A percentile compares a stretch with the other conserved stretches of the same genome.
phyloP scores from a whole-genome alignment of 2,329 filamentous ascomycete genomes.

The Ilyonectria sp. region DNA sequence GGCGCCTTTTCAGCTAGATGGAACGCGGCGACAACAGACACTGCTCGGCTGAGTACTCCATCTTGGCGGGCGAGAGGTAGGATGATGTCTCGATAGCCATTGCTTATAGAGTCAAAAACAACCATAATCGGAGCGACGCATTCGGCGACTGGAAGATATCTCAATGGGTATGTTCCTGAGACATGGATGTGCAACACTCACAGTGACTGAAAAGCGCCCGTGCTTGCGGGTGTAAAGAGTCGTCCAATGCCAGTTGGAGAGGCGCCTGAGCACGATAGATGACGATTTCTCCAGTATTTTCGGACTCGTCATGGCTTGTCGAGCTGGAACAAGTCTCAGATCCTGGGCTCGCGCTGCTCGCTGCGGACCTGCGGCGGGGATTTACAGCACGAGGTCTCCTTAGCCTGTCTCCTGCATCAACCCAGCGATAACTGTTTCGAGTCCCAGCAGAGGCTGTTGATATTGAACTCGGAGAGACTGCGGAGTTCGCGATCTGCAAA shows the following conservation, averaged over 20 bases:
- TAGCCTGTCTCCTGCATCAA: constrained; percentile 27
- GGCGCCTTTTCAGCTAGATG: constrained; percentile 54
- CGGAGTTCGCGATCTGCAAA: background rate
- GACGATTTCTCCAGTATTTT: background rate
- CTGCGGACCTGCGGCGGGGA: background rate
- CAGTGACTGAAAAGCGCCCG: constrained; percentile 56
- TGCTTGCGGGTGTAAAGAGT: constrained; percentile 47
- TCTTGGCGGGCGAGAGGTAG: constrained; percentile 58
- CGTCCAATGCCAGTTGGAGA: constrained; percentile 43
- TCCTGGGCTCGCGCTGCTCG: background rate
- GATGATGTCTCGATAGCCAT: constrained; percentile 57
- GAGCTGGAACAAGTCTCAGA: background rate
- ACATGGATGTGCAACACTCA: constrained; percentile 23
- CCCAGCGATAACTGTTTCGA: constrained; percentile 34
- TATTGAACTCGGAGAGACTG: background rate
- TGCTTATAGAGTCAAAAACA: constrained; percentile 52
- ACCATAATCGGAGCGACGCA: constrained; percentile 58
- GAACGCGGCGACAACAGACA: constrained; percentile 57
- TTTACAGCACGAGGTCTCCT: constrained; percentile 9
- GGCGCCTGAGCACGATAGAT: background rate
- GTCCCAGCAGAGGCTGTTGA: background rate
- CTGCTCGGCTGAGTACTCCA: constrained; percentile 52
- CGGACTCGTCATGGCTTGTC: background rate
- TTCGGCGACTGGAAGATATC: constrained; percentile 48
- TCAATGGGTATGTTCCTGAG: background rate